Evolutionary conservation across 2,329 filamentous ascomycete genomes (phyloP).

Genomic region (Tolypocladium tundrense): DNA sequence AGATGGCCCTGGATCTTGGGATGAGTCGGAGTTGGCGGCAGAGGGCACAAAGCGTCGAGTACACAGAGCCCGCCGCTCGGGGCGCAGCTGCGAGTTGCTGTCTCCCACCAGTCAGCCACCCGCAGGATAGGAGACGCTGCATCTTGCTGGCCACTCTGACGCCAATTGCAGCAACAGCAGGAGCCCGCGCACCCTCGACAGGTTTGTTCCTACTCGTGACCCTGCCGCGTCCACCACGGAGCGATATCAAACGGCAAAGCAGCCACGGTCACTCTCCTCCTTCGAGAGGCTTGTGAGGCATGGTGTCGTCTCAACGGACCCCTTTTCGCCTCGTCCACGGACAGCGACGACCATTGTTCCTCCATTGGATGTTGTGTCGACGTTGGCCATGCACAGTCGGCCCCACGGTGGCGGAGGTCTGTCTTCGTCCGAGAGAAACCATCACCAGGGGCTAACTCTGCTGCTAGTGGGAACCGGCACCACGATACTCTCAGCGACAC

Average conservation of each 20-base stretch:
- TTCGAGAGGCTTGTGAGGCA: constrained; percentile 35
- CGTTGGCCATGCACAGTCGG: not conserved
- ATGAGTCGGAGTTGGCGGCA: not conserved
- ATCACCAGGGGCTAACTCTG: not conserved
- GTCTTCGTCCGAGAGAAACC: not conserved
- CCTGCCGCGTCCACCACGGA: constrained; percentile 24
- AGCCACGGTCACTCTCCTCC: constrained; percentile 27
- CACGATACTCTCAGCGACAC: not conserved
- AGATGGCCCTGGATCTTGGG: constrained; percentile 5
- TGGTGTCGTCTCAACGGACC: constrained; percentile 11
- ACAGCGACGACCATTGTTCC: constrained; percentile 5
- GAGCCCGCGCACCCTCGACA: constrained; percentile 25
- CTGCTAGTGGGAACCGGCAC: not conserved
- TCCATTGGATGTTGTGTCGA: not conserved
- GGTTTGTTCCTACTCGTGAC: constrained; percentile 39
- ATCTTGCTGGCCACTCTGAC: not conserved
- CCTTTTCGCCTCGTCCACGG: constrained; percentile 11
- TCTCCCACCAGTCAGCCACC: not conserved
- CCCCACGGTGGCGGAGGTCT: not conserved
- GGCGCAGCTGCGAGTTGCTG: not conserved
- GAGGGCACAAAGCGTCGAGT: not conserved
- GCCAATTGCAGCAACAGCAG: not conserved
- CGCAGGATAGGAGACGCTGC: not conserved
- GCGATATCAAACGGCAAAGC: constrained; percentile 35
- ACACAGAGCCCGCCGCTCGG: not conserved